Base-by-base conservation (phyloP, 2,329 filamentous ascomycete genomes). In the Phialophora tarda region DNA sequence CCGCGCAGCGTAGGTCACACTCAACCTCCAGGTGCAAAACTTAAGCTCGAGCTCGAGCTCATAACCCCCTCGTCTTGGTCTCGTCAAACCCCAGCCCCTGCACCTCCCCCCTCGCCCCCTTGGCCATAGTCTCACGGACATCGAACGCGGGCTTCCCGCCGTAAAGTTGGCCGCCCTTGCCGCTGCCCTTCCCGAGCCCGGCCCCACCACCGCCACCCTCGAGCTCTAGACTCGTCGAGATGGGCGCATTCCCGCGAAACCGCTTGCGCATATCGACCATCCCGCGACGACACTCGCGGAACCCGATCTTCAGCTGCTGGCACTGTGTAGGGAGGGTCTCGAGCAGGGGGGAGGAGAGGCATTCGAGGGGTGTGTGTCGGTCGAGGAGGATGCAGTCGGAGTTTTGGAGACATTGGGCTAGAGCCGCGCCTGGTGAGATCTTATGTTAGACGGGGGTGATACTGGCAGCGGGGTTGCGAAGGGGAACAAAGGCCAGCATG, bases 201-300 rank as follows among this genome's bases (percentile, higher is more conserved):
- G 88, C 50, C 74, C 73, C 34, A 21, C 74, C 80, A 69, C 82
- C 83, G 11, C 82, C 81, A 28, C 82, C 81, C 72, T 91, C 88
- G 64, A 86, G 78, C 71, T 89, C 84, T 75, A 88, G 84, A 73
- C 88, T 83, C 71, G 90, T 86, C 26, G 87, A 84, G 71, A 96
- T 89, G 62, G 95, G 93, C 78, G 92, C 88, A 82, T 98, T 98
- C 65, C 95, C 95, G 63, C 95, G 88, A 81, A 99, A 98, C 38
- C 95, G 90, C 82, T 98, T 98, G 78, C 95, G 91, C 95, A 99
- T 99, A 78, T 99, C 95, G 73, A 98, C 91, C 88, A 96, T 88
- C 71, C 95, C 95, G 71, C 94, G 91, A 80, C 96, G 96, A 86
- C 95, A 99, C 77, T 97, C 92, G 77, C 92, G 91, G 75, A 96